These are phyloP conservation scores for Penicillium sp. DNA, from an alignment of 2,329 filamentous ascomycete species.

Conservation along the genomic window DNA sequence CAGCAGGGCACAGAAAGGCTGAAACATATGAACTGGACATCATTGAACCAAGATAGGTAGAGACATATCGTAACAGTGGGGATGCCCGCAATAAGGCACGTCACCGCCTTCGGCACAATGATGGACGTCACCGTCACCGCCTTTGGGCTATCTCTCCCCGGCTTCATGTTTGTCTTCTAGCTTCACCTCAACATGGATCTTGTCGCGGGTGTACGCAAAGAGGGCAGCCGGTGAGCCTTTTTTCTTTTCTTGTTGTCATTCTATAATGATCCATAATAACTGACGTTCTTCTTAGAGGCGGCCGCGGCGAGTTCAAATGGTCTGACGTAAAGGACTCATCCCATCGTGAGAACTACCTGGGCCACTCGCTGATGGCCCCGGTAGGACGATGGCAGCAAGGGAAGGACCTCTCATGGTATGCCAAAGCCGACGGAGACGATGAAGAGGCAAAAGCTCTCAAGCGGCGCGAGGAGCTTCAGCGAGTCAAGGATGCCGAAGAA, in stretches of 20 bases:
- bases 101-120: too few relatives aligned
- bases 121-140: too few relatives aligned
- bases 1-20: not conserved
- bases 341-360: slow-evolving; percentile 86
- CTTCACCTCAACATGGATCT: slow-evolving; percentile 62
- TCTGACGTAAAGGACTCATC: slow-evolving; percentile 80
- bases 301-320: slow-evolving; percentile 90
- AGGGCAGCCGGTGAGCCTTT: slow-evolving; percentile 60
- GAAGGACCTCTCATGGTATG: slow-evolving; percentile 62
- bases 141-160: not conserved
- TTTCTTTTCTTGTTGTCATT: not conserved
- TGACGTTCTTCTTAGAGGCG: slow-evolving; percentile 55
- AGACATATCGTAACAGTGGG: slow-evolving; percentile 13
- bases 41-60: slow-evolving; percentile 10
- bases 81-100: slow-evolving; percentile 10
- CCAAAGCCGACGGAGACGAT: slow-evolving; percentile 52
- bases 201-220: slow-evolving; percentile 86
- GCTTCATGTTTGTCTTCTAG: not conserved
- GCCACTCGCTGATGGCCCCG: slow-evolving; percentile 85
- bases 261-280: not conserved
- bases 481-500: slow-evolving; percentile 85
- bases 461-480: slow-evolving; percentile 69
- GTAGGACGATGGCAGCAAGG: slow-evolving; percentile 89
- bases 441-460: slow-evolving; percentile 45
- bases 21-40: slow-evolving; percentile 11